Evolutionary conservation across 352 stramenopile genomes (phyloP).

Genomic region (Peronospora destructor): DNA sequence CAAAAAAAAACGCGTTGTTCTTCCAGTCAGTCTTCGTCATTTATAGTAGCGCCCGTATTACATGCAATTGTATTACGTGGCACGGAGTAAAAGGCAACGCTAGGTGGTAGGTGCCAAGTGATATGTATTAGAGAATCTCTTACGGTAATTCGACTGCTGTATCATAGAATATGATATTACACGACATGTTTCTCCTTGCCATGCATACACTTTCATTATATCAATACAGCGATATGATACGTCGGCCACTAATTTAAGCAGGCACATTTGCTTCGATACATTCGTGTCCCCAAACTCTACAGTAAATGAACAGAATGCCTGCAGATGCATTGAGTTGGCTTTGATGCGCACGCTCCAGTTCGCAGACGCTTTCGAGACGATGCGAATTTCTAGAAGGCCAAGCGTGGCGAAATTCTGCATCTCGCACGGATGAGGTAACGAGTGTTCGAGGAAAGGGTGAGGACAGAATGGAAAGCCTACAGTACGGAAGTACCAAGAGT

Average conservation of each 20-base stretch:
- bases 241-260: constrained; percentile 13
- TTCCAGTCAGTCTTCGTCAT: too few species aligned
- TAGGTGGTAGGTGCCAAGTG: too few species aligned
- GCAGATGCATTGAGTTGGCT: constrained; percentile 2
- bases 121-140: too few species aligned
- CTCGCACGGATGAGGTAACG: constrained; percentile 47
- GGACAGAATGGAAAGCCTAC: constrained; percentile 49
- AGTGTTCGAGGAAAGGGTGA: constrained; percentile 42
- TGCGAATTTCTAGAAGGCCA: constrained; percentile 49
- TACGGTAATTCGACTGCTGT: too few species aligned
- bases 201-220: too few species aligned
- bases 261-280: constrained; percentile 12
- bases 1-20: too few species aligned
- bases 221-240: too few species aligned
- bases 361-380: constrained; percentile 12
- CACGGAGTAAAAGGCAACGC: too few species aligned
- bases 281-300: constrained; percentile 5
- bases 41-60: too few species aligned
- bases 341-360: background rate
- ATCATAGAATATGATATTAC: too few species aligned
- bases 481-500: constrained; percentile 4
- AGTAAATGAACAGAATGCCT: constrained; percentile 6
- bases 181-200: too few species aligned
- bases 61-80: too few species aligned
- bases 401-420: constrained; percentile 48